phyloP scores from a whole-genome alignment of 176 grass and related monocot genomes.

The Bolboschoenus planiculmis region DNA sequence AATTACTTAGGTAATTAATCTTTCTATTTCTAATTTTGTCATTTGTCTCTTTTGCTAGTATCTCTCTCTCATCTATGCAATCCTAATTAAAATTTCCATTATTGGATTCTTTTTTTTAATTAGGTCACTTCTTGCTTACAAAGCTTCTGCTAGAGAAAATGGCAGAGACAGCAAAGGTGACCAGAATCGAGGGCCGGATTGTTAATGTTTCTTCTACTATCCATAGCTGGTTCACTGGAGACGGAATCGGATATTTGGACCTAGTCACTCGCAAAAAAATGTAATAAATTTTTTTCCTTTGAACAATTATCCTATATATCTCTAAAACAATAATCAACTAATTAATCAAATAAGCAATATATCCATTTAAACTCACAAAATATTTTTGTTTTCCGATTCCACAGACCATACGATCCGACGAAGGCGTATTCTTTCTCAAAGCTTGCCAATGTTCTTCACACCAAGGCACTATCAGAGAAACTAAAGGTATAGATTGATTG shows the following conservation, averaged over 20 bases:
- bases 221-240: constrained; percentile 88
- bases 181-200: constrained; percentile 69
- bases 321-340: no score
- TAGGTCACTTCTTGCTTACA: constrained; percentile 87
- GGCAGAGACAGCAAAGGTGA: constrained; percentile 60
- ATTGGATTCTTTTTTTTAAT: not conserved
- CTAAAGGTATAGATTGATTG: constrained; percentile 24
- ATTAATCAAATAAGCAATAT: not conserved
- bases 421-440: constrained; percentile 87
- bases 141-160: constrained; percentile 60
- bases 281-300: constrained; percentile 20
- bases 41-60: not conserved
- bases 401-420: constrained; percentile 81
- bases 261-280: constrained; percentile 62
- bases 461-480: constrained; percentile 44
- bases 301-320: not conserved
- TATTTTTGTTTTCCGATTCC: not conserved
- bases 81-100: not conserved
- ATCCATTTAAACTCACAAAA: constrained; percentile 9
- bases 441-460: constrained; percentile 93
- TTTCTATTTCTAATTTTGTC: not conserved
- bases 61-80: not conserved
- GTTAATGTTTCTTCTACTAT: constrained; percentile 85
- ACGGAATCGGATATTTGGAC: constrained; percentile 64
- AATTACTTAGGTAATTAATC: constrained; percentile 68